A percentile compares a stretch with the other conserved stretches of the same genome.
Conservation (phyloP, 257 asterid genomes). For the Solanum ossicruentum region DNA sequence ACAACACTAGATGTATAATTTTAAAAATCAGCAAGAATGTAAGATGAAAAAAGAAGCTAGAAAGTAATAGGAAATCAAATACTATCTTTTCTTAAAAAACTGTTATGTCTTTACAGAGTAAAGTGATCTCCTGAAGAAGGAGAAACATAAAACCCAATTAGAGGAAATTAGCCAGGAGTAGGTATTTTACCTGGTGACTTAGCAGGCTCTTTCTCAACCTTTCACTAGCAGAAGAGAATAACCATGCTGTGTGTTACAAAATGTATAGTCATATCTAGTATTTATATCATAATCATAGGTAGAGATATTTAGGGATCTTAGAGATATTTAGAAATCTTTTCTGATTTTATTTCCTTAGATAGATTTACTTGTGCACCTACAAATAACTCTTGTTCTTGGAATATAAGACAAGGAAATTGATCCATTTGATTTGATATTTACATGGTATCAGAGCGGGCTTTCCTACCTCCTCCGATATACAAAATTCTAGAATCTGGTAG, state of each 20-base stretch:
- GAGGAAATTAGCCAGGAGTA: background rate
- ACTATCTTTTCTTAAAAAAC: background rate
- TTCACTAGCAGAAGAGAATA: conserved; percentile 70
- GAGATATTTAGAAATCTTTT: too few species aligned
- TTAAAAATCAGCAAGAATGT: background rate
- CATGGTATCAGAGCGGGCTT: too few species aligned
- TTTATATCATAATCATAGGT: too few species aligned
- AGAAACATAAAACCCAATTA: background rate
- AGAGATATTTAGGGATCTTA: too few species aligned
- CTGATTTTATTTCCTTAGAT: too few species aligned
- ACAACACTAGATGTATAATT: conserved; percentile 35
- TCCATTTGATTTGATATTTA: too few species aligned
- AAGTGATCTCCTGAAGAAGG: conserved; percentile 59
- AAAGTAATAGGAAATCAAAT: background rate
- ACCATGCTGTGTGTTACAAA: conserved; percentile 21
- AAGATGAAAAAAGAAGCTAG: background rate
- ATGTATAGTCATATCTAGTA: too few species aligned
- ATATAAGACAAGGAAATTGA: too few species aligned
- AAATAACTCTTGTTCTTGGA: too few species aligned
- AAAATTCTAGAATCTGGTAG: too few species aligned
- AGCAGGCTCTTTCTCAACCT: conserved; percentile 53
- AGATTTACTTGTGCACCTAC: too few species aligned
- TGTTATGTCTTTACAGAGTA: conserved; percentile 23
- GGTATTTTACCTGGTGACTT: conserved; percentile 48
- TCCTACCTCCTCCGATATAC: too few species aligned